Percentiles rank a stretch among this genome's conserved stretches.
phyloP scores from a whole-genome alignment of 805 yeast genomes.

The Cyberlindnera mississippiensis region DNA sequence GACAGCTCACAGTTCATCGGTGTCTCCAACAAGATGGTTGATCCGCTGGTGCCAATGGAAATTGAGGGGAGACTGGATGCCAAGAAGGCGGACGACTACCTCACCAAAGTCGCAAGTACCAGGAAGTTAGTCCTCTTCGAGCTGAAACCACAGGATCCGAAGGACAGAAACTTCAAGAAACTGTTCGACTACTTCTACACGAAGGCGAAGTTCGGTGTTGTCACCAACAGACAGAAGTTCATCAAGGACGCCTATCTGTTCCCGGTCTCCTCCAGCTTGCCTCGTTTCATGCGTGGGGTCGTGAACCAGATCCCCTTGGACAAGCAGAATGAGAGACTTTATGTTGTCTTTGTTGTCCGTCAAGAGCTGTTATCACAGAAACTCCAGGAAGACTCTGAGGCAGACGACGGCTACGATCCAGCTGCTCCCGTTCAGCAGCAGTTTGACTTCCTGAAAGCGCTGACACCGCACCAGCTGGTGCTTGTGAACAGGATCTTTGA shows the following conservation, averaged over 20 bases:
- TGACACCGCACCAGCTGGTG: conserved; percentile 18
- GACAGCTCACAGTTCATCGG: conserved; percentile 22
- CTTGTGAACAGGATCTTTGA: conserved; percentile 23
- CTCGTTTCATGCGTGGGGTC: conserved; percentile 15
- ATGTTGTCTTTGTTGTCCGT: conserved; percentile 21
- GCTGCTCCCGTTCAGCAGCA: conserved; percentile 2
- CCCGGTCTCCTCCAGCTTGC: conserved; percentile 26
- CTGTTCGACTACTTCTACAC: conserved; percentile 33
- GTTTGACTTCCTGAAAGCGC: conserved; percentile 19
- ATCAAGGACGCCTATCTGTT: conserved; percentile 45
- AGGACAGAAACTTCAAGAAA: conserved; percentile 23
- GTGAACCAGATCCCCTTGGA: too few relatives aligned
- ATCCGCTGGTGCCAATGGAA: conserved; percentile 31
- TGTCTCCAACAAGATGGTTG: conserved; percentile 22
- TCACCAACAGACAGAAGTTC: conserved; percentile 35
- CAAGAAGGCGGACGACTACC: conserved; percentile 51
- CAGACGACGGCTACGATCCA: conserved; percentile 5
- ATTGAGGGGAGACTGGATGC: conserved; percentile 64
- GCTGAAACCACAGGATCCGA: conserved; percentile 27
- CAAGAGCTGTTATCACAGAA: conserved; percentile 14
- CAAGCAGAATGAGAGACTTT: conserved; percentile 10
- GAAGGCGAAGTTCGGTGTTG: conserved; percentile 43
- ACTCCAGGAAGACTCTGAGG: conserved; percentile 4
- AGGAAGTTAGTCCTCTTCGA: conserved; percentile 53
- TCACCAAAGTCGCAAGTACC: conserved; percentile 41